phyloP scores from a whole-genome alignment of 805 yeast species.

The Jamesozyma lodderae region DNA sequence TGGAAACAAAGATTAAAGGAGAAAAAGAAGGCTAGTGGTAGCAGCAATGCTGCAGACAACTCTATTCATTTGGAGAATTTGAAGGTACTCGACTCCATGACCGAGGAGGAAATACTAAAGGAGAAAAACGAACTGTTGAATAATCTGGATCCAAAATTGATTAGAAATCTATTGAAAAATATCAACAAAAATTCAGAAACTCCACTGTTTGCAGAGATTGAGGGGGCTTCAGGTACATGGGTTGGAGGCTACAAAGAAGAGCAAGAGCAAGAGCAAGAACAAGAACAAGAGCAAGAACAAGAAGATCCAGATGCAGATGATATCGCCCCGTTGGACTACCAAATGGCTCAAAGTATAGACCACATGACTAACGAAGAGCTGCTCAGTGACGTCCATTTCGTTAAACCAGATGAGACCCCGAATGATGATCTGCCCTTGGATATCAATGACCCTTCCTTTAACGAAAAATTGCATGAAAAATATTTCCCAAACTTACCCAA shows the following conservation, averaged over 20 bases:
- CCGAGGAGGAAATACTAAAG: slow-evolving; percentile 50
- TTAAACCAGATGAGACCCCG: slow-evolving; percentile 31
- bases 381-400: slow-evolving; percentile 51
- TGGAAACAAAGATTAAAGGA: slow-evolving; percentile 40
- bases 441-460: slow-evolving; percentile 68
- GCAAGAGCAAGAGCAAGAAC: slow-evolving; percentile 15
- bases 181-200: slow-evolving; percentile 38
- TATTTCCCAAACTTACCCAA: slow-evolving; percentile 85
- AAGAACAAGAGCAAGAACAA: slow-evolving; percentile 16
- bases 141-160: slow-evolving; percentile 59
- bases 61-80: slow-evolving; percentile 71
- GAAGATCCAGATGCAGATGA: slow-evolving; percentile 41
- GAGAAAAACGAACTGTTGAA: slow-evolving; percentile 60
- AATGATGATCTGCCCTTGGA: slow-evolving; percentile 36
- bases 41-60: slow-evolving; percentile 46
- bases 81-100: slow-evolving; percentile 50
- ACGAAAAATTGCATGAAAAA: slow-evolving; percentile 68
- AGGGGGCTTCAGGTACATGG: slow-evolving; percentile 33
- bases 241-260: slow-evolving; percentile 25
- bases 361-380: slow-evolving; percentile 37
- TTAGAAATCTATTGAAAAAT: slow-evolving; percentile 49
- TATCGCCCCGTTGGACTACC: slow-evolving; percentile 40
- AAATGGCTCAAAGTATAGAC: slow-evolving; percentile 38
- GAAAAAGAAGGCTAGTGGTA: slow-evolving; percentile 23
- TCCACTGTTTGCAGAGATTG: slow-evolving; percentile 29